Percentiles rank a stretch among this genome's conserved stretches.
Evolutionary conservation across 2,329 filamentous ascomycete species (phyloP).

Genomic region (Eutypa lata): DNA sequence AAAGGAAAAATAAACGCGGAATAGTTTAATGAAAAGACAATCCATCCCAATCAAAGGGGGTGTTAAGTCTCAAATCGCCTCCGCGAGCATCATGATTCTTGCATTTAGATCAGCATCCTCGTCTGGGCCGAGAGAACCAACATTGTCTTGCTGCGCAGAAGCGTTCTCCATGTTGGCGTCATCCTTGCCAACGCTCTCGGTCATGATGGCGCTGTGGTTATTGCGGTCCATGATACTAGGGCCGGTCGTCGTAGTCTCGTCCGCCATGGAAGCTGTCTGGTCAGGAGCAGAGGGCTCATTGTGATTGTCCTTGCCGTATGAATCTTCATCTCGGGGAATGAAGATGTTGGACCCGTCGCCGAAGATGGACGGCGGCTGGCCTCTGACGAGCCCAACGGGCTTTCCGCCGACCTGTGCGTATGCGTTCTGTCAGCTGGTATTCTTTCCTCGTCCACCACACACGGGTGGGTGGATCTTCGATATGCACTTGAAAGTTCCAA

Average conservation of each 20-base stretch:
- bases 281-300: neutral
- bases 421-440: neutral
- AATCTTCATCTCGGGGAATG: neutral
- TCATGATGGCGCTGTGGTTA: neutral
- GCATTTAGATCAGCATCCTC: neutral
- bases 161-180: neutral
- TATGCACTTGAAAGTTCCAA: neutral
- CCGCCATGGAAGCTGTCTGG: neutral
- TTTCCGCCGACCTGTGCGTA: slow-evolving; percentile 18
- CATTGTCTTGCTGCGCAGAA: neutral
- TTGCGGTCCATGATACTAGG: neutral
- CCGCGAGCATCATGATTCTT: neutral
- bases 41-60: neutral
- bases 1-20: too few relatives aligned
- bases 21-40: too few relatives aligned
- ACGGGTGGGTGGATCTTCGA: too few relatives aligned
- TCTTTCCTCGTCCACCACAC: too few relatives aligned
- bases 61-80: neutral
- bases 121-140: neutral
- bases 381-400: slow-evolving; percentile 21
- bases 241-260: neutral
- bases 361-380: slow-evolving; percentile 1
- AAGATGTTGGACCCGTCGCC: neutral
- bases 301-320: neutral
- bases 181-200: neutral